Evolutionary conservation across 2,329 filamentous ascomycete species (phyloP).

Genomic region (Pseudocercospora eumusae): DNA sequence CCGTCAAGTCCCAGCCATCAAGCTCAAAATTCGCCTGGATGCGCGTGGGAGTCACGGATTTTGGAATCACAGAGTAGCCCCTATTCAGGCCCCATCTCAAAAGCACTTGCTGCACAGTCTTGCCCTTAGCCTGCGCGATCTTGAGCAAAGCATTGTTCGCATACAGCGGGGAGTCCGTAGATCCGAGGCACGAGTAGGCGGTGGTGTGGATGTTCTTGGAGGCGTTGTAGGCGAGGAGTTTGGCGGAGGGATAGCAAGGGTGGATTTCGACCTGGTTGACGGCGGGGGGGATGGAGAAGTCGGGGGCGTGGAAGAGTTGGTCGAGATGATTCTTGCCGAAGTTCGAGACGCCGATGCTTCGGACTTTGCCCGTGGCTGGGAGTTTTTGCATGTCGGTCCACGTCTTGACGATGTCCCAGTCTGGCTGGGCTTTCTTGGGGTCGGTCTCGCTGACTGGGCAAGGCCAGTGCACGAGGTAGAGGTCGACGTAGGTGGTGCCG

Average conservation of each 20-base stretch:
- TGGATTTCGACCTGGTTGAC: slow-evolving; percentile 84
- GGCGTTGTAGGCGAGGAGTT: slow-evolving; percentile 71
- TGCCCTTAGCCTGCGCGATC: slow-evolving; percentile 63
- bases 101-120: slow-evolving; percentile 73
- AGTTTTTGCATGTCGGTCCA: slow-evolving; percentile 57
- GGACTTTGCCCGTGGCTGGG: slow-evolving; percentile 67
- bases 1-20: slow-evolving; percentile 71
- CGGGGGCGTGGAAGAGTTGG: slow-evolving; percentile 66
- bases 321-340: slow-evolving; percentile 80
- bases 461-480: slow-evolving; percentile 75
- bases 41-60: slow-evolving; percentile 71
- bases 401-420: slow-evolving; percentile 83
- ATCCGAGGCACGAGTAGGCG: slow-evolving; percentile 73
- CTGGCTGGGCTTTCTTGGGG: slow-evolving; percentile 66
- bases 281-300: slow-evolving; percentile 63
- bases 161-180: slow-evolving; percentile 68
- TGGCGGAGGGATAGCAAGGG: slow-evolving; percentile 78
- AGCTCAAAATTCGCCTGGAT: slow-evolving; percentile 75
- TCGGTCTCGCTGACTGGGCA: slow-evolving; percentile 63
- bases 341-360: slow-evolving; percentile 78
- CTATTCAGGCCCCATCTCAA: slow-evolving; percentile 79
- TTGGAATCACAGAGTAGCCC: slow-evolving; percentile 82
- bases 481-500: slow-evolving; percentile 66
- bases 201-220: slow-evolving; percentile 74
- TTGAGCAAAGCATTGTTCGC: slow-evolving; percentile 64